A percentile compares a stretch with the other conserved stretches of the same genome.
Evolutionary conservation across 805 yeast genomes (phyloP).

Genomic region (Komagataella populi): DNA sequence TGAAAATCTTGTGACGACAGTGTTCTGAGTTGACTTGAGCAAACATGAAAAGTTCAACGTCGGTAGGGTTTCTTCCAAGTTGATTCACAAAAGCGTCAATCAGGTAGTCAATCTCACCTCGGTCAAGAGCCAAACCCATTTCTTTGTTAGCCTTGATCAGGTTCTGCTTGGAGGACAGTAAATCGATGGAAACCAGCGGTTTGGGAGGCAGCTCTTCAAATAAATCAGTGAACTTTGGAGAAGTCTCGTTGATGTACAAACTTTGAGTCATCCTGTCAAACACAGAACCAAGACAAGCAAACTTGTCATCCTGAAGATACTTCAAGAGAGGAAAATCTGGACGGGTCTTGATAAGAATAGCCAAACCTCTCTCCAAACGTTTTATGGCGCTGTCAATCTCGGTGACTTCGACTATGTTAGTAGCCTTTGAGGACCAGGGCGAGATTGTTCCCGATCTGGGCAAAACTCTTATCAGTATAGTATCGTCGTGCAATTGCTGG

Average conservation of each 20-base stretch:
- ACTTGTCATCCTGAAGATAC: slow-evolving; percentile 32
- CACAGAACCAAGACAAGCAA: slow-evolving; percentile 51
- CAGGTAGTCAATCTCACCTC: slow-evolving; percentile 85
- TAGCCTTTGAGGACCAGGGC: slow-evolving; percentile 98
- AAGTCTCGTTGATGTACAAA: slow-evolving; percentile 33
- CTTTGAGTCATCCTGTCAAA: slow-evolving; percentile 94
- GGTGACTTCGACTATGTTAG: slow-evolving; percentile 83
- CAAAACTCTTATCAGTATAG: slow-evolving; percentile 57
- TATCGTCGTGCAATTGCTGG: slow-evolving; percentile 21
- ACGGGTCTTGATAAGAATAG: slow-evolving; percentile 57
- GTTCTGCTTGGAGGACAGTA: slow-evolving; percentile 41
- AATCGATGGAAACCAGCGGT: slow-evolving; percentile 66
- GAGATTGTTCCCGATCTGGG: slow-evolving; percentile 96
- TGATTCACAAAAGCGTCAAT: slow-evolving; percentile 66
- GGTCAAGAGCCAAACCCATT: slow-evolving; percentile 88
- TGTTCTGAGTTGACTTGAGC: slow-evolving; percentile 99
- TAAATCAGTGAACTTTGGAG: slow-evolving; percentile 58
- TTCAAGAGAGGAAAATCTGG: slow-evolving; percentile 57
- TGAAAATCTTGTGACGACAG: slow-evolving; percentile 97
- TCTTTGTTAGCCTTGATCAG: slow-evolving; percentile 65
- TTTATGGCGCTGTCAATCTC: slow-evolving; percentile 61
- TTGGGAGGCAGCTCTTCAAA: slow-evolving; percentile 73
- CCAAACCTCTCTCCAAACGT: slow-evolving; percentile 85
- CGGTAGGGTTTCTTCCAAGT: slow-evolving; percentile 85
- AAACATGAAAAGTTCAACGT: slow-evolving; percentile 96